Evolutionary conservation across 441 rosid species (phyloP), one percentile per base, ranked within the genome.

Genomic region (Brassica hybrid): DNA sequence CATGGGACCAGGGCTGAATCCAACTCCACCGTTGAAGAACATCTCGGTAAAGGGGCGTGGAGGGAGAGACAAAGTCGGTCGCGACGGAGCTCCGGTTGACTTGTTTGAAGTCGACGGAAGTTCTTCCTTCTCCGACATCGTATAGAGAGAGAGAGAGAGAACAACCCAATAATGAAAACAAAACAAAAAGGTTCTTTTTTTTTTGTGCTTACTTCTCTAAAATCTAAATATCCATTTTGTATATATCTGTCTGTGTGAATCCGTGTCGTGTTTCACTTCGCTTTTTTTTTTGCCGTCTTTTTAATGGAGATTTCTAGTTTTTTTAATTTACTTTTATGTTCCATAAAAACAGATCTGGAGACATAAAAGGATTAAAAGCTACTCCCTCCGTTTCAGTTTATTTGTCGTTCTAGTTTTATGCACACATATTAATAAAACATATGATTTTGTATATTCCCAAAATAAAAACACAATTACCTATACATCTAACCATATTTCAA

Each of bases 1-100:
- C 94, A 92, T 91, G 56, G 97, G 97, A 8, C 98, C 97, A n/a
- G 97, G 98, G 19, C 97, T 94, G 68, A 90, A 90, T 6, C 91
- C 96, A 76, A 82, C 62, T 0, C 88, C 91, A 56, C 80, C 79
- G 73, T 71, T 73, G 75, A 87, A 82, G 17, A 87, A 19, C 27
- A 88, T 68, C 69, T 88, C 97, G 12, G 71, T 21, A 10, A 84
- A 84, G 12, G 90, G 88, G 32, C 94, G 87, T 3, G 94, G 91
- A 6, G 97, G 97, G 45, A 89, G 94, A 8, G 86, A 67, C 12
- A 94, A 80, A 58, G 86, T 83, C 9, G 97, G 92, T 2, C 92
- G 79, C n/a, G 84, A 19, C 66, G 82, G 43, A 59, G 73, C 74
- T 67, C 70, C 83, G 38, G 81, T 75, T 2, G 69, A 66, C 65